These are phyloP conservation scores for Urtica urens DNA, from an alignment of 306 rosid species.

Conservation along the genomic window DNA sequence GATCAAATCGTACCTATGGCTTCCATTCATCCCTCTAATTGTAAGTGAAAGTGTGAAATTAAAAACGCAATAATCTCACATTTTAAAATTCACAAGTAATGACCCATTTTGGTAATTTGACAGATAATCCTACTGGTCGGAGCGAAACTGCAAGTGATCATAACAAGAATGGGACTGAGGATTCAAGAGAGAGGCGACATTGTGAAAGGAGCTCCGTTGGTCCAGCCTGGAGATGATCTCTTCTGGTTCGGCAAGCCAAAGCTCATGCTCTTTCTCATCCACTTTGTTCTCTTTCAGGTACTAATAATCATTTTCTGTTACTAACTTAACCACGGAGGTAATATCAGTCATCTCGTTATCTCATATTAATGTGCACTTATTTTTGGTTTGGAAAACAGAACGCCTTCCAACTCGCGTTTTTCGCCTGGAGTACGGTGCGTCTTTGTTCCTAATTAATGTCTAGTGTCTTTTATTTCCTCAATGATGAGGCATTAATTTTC, in stretches of 20 bases:
- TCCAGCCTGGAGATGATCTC: constrained; percentile 57
- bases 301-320: background rate
- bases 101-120: background rate
- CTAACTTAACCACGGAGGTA: too few relatives aligned
- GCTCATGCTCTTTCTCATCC: constrained; percentile 51
- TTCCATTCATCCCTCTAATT: constrained; percentile 61
- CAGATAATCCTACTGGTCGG: constrained; percentile 72
- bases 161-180: constrained; percentile 57
- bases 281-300: constrained; percentile 73
- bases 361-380: constrained; percentile 10
- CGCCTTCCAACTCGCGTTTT: constrained; percentile 73
- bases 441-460: background rate
- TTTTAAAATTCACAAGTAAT: too few relatives aligned
- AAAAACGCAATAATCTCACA: too few relatives aligned
- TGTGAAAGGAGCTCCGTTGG: constrained; percentile 63
- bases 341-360: background rate
- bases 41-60: constrained; percentile 32
- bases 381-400: constrained; percentile 44
- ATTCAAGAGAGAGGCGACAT: constrained; percentile 61
- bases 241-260: constrained; percentile 72
- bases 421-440: constrained; percentile 58
- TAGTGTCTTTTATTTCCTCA: background rate
- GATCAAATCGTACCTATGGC: constrained; percentile 59
- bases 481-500: too few relatives aligned
- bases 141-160: constrained; percentile 58